Evolutionary conservation across 768 basidiomycete species (phyloP).

Genomic region (Amanita pseudoporphyria): DNA sequence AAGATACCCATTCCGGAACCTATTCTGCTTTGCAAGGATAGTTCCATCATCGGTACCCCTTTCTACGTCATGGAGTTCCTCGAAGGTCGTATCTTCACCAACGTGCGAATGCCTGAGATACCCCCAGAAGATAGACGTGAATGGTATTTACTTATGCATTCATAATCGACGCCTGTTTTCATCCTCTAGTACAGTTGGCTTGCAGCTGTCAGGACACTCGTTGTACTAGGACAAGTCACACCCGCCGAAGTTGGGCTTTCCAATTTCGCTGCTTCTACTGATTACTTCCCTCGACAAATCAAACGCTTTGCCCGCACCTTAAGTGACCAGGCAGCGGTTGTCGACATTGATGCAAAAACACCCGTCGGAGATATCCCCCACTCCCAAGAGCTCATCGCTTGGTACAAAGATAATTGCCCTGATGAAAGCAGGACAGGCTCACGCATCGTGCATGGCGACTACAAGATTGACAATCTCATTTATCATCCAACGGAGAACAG

Average conservation of each 20-base stretch:
- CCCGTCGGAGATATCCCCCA: constrained; percentile 64
- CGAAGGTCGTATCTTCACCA: constrained; percentile 90
- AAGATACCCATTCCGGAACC: constrained; percentile 82
- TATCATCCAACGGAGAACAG: constrained; percentile 89
- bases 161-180: background rate
- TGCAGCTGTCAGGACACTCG: constrained; percentile 62
- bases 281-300: constrained; percentile 93
- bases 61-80: constrained; percentile 98
- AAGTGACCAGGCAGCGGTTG: constrained; percentile 57
- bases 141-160: constrained; percentile 40
- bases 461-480: constrained; percentile 94
- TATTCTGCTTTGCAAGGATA: constrained; percentile 75
- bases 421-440: constrained; percentile 66
- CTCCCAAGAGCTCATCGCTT: constrained; percentile 61
- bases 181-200: constrained; percentile 49
- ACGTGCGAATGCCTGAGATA: constrained; percentile 67
- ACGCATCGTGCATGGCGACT: constrained; percentile 96
- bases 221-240: constrained; percentile 52
- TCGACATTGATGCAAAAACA: constrained; percentile 54
- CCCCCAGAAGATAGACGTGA: constrained; percentile 51
- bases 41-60: constrained; percentile 68
- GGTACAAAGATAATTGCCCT: constrained; percentile 70
- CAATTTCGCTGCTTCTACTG: constrained; percentile 60
- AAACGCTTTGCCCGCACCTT: constrained; percentile 81
- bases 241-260: constrained; percentile 59